A percentile compares a stretch with the other conserved stretches of the same genome.
These are phyloP conservation scores for Myriosclerotinia scirpicola DNA, from an alignment of 2,329 filamentous ascomycete species.

Conservation along the genomic window DNA sequence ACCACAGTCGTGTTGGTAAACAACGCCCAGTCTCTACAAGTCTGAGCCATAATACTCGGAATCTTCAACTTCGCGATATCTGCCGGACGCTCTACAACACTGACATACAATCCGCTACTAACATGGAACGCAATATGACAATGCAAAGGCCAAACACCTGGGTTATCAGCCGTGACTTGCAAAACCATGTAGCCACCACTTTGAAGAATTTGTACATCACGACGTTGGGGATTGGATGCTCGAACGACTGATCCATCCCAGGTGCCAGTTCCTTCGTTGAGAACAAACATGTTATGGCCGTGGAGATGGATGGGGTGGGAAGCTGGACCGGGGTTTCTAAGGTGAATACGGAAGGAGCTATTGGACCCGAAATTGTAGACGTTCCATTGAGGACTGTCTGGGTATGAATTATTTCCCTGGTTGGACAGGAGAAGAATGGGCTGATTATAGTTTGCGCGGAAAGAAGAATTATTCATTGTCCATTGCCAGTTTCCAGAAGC, in stretches of 20 bases:
- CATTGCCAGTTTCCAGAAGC: constrained; percentile 50
- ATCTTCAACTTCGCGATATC: constrained; percentile 46
- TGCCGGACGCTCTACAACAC: constrained; percentile 45
- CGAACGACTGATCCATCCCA: constrained; percentile 41
- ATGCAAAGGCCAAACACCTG: constrained; percentile 53
- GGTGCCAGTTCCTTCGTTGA: constrained; percentile 49
- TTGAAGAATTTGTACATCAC: constrained; percentile 52
- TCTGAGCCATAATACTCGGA: constrained; percentile 53
- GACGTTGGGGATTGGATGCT: constrained; percentile 51
- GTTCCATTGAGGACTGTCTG: constrained; percentile 50
- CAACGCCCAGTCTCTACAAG: constrained; percentile 51
- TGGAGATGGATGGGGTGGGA: constrained; percentile 68
- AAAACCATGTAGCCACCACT: constrained; percentile 45
- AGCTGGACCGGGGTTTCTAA: constrained; percentile 51
- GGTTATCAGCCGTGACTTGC: constrained; percentile 51
- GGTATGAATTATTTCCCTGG: constrained; percentile 53
- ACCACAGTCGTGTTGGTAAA: constrained; percentile 51
- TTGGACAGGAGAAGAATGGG: constrained; percentile 58
- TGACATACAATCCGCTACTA: constrained; percentile 44
- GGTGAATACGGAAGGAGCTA: constrained; percentile 52
- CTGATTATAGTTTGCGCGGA: constrained; percentile 52
- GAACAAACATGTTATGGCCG: constrained; percentile 69
- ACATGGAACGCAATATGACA: constrained; percentile 55
- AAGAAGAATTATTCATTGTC: constrained; percentile 52
- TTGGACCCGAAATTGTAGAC: constrained; percentile 55